Evolutionary conservation across 257 asterid genomes (phyloP).

Genomic region (Sherardia arvensis): DNA sequence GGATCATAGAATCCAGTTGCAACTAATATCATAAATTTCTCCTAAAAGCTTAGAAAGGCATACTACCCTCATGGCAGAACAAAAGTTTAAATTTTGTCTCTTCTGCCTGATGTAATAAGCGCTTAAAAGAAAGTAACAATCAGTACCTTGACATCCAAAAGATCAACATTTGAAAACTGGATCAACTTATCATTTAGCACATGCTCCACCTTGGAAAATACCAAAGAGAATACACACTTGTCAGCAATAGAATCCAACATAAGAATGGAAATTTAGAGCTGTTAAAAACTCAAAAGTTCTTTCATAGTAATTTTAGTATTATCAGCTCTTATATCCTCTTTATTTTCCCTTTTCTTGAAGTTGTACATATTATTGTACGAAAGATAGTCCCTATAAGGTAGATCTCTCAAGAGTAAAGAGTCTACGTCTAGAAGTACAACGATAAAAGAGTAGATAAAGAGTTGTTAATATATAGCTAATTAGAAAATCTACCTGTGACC

Average conservation of each 20-base stretch:
- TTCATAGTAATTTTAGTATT: background rate
- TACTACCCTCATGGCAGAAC: background rate
- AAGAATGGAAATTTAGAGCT: background rate
- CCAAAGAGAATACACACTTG: background rate
- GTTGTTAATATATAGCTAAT: conserved; percentile 3
- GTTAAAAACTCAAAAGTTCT: background rate
- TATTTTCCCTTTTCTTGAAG: background rate
- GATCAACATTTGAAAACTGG: conserved; percentile 64
- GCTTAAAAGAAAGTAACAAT: conserved; percentile 4
- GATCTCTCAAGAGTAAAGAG: background rate
- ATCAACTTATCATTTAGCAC: conserved; percentile 54
- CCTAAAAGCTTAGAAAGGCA: background rate
- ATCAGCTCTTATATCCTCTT: background rate
- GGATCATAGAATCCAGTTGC: background rate
- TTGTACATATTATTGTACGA: background rate
- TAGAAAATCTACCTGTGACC: conserved; percentile 55
- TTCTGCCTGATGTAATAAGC: background rate
- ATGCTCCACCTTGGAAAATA: conserved; percentile 53
- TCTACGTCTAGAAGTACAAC: background rate
- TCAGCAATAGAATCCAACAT: conserved; percentile 4
- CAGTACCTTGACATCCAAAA: conserved; percentile 86
- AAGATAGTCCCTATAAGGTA: background rate
- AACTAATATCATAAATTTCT: background rate
- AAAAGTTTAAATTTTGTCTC: background rate
- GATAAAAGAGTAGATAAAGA: background rate